These are phyloP conservation scores for Priceomyces castillae DNA, from an alignment of 805 yeast genomes.

Conservation along the genomic window DNA sequence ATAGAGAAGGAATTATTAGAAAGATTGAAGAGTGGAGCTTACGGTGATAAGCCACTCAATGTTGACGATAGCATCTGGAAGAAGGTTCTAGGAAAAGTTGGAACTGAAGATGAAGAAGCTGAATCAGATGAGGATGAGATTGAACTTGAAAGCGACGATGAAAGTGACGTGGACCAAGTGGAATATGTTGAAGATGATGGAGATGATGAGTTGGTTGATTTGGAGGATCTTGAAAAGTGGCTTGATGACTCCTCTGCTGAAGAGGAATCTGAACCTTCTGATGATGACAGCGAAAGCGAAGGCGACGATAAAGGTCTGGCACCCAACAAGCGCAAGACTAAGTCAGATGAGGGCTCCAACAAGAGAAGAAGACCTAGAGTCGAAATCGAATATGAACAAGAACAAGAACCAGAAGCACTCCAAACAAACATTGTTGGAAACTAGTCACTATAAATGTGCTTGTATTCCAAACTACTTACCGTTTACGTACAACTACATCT, in stretches of 20 bases:
- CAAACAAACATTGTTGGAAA: slow-evolving; percentile 30
- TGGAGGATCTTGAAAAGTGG: slow-evolving; percentile 94
- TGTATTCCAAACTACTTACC: background rate
- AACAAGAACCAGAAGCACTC: slow-evolving; percentile 30
- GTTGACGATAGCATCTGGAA: slow-evolving; percentile 96
- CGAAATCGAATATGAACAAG: slow-evolving; percentile 84
- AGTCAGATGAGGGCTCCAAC: slow-evolving; percentile 34
- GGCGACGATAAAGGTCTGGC: slow-evolving; percentile 23
- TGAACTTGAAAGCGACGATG: slow-evolving; percentile 46
- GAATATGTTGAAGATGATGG: slow-evolving; percentile 92
- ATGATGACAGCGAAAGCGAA: slow-evolving; percentile 21
- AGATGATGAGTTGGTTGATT: slow-evolving; percentile 84
- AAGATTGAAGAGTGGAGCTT: slow-evolving; percentile 94
- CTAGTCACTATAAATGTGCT: background rate
- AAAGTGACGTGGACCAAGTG: slow-evolving; percentile 66
- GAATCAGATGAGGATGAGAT: slow-evolving; percentile 57
- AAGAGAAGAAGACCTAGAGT: slow-evolving; percentile 67
- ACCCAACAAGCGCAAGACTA: slow-evolving; percentile 29
- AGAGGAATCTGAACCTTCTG: slow-evolving; percentile 33
- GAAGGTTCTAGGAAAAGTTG: slow-evolving; percentile 76
- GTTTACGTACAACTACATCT: background rate
- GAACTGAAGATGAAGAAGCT: slow-evolving; percentile 59
- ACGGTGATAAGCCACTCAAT: slow-evolving; percentile 95
- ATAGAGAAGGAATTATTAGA: slow-evolving; percentile 94
- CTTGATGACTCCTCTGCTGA: slow-evolving; percentile 45